These are phyloP conservation scores for Parietaria judaica DNA, from an alignment of 306 rosid genomes.

Conservation along the genomic window DNA sequence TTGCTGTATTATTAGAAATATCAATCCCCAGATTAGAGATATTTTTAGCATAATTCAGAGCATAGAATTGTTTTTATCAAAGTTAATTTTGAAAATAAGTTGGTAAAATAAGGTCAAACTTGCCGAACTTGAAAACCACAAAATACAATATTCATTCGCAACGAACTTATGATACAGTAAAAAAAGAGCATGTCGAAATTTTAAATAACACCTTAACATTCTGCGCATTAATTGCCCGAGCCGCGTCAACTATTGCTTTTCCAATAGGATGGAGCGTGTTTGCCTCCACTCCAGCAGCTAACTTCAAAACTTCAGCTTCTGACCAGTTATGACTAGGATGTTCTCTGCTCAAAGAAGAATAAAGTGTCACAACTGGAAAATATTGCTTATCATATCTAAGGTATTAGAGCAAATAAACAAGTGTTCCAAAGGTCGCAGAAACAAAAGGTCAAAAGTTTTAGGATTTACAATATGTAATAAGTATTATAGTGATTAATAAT, in stretches of 20 bases:
- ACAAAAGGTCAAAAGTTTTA: too few relatives aligned
- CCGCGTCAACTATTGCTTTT: slow-evolving; percentile 89
- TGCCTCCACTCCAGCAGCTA: slow-evolving; percentile 91
- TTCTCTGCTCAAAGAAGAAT: slow-evolving; percentile 30
- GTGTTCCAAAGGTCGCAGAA: not conserved
- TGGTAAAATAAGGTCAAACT: too few relatives aligned
- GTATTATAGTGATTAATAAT: too few relatives aligned
- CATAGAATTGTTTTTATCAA: too few relatives aligned
- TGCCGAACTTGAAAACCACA: too few relatives aligned
- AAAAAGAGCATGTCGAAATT: not conserved
- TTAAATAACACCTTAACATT: slow-evolving; percentile 43
- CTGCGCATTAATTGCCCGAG: slow-evolving; percentile 47
- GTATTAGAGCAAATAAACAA: not conserved
- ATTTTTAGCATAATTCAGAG: too few relatives aligned
- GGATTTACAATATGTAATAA: too few relatives aligned
- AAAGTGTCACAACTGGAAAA: slow-evolving; percentile 7
- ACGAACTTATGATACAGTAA: not conserved
- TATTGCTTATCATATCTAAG: not conserved
- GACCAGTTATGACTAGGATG: slow-evolving; percentile 40
- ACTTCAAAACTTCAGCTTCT: slow-evolving; percentile 64
- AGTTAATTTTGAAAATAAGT: too few relatives aligned
- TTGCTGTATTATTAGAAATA: too few relatives aligned
- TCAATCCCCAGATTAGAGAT: too few relatives aligned
- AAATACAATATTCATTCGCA: not conserved
- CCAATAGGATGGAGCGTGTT: slow-evolving; percentile 92